Conservation (phyloP, 2,329 filamentous ascomycete species). For the Sporothrix curviconia region DNA sequence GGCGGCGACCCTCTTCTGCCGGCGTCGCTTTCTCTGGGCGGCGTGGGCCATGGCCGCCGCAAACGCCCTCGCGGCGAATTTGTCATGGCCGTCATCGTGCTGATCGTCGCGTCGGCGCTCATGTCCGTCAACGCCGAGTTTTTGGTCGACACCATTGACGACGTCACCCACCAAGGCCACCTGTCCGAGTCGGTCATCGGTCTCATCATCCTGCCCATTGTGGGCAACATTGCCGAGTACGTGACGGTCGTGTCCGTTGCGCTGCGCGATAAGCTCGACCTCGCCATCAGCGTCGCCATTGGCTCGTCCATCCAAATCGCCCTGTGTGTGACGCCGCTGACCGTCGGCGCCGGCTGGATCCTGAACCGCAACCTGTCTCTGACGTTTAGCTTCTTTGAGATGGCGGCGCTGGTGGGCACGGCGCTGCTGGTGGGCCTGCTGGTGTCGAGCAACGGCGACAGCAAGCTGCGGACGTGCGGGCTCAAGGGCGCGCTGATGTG, state of each 20-base stretch:
- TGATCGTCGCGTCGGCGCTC: slow-evolving; percentile 60
- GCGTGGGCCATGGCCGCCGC: background rate
- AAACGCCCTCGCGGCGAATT: slow-evolving; percentile 33
- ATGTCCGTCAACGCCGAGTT: slow-evolving; percentile 77
- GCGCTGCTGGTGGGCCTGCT: slow-evolving; percentile 82
- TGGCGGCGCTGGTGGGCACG: slow-evolving; percentile 74
- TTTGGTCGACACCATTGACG: slow-evolving; percentile 66
- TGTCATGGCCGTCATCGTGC: slow-evolving; percentile 35
- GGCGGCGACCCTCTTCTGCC: background rate
- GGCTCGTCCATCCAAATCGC: slow-evolving; percentile 79
- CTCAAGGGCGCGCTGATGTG: slow-evolving; percentile 70
- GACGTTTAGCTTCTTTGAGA: slow-evolving; percentile 84
- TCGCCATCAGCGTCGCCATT: slow-evolving; percentile 73
- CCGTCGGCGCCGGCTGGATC: slow-evolving; percentile 75
- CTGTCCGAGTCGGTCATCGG: slow-evolving; percentile 70
- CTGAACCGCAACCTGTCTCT: slow-evolving; percentile 62
- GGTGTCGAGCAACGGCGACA: slow-evolving; percentile 59
- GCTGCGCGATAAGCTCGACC: slow-evolving; percentile 67
- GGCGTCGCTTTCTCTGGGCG: background rate
- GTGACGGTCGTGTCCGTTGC: slow-evolving; percentile 78
- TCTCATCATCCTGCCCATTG: slow-evolving; percentile 71
- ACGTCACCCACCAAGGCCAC: slow-evolving; percentile 51
- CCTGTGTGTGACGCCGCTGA: slow-evolving; percentile 70
- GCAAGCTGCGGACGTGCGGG: slow-evolving; percentile 61
- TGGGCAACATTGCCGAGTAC: slow-evolving; percentile 74